Base-by-base conservation (phyloP, 805 yeast genomes). In the Wickerhamomyces subpelliculosus region DNA sequence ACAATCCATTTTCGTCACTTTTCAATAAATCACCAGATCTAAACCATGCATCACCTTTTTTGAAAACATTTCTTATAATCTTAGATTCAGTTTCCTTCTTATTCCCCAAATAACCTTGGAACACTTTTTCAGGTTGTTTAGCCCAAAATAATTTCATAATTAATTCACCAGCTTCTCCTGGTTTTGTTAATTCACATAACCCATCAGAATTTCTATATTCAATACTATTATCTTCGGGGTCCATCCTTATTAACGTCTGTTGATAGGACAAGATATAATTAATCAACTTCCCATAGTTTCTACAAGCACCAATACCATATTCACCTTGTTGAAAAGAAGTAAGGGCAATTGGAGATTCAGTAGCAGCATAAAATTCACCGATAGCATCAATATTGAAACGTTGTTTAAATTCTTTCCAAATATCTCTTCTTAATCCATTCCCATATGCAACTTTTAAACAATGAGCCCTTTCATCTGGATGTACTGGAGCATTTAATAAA, bases 321-420 rank as follows among this genome's bases (percentile, higher is more conserved):
- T 77, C 81, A 19, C 94, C 94, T 34, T 60, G 62, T 61, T 90
- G 97, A 52, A 75, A 73, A 52, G 78, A 80, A 2, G 94, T 87
- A 14, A 89, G 73, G 1, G 94, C 96, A 49, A 85, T 73, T 16
- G 97, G 97, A 3, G 90, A 79, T 57, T 89, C 97, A 1, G 96
- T 87, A 3, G 96, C 83, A 1, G 95, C 95, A 60, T 89, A 89
- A 54, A 90, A 89, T 57, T 89, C 97, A 13, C 95, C 95, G 42
- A 89, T 72, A 5, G 75, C 81, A 21, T 71, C 65, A 42, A 89
- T 81, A 41, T 77, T 72, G 67, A 89, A 89, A 43, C 95, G 68
- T 18, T 70, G 61, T 59, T 86, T 87, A 62, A 89, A 84, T 37
- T 77, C 76, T 41, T 56, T 61, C 97, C 97, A 89, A 39, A 90